These are phyloP conservation scores for Scheffersomyces segobiensis DNA, from an alignment of 1,139 yeast species.

Conservation along the genomic window DNA sequence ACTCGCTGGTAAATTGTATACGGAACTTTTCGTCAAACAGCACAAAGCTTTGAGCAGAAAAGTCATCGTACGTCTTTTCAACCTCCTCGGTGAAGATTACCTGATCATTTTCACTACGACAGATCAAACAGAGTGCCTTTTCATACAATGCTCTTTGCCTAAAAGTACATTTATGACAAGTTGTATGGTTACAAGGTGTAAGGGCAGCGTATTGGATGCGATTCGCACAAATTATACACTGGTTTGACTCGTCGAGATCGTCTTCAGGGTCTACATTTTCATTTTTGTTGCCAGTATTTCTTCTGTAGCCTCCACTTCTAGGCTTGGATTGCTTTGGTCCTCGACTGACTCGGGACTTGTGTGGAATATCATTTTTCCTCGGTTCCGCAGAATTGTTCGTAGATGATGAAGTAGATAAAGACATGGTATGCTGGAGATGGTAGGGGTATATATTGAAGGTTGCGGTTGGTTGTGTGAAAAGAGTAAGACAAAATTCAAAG, in stretches of 20 bases:
- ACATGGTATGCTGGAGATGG: not conserved
- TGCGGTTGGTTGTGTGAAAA: not conserved
- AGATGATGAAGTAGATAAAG: not conserved
- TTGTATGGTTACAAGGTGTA: constrained; percentile 80
- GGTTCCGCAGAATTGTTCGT: not conserved
- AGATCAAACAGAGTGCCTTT: constrained; percentile 75
- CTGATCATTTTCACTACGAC: constrained; percentile 67
- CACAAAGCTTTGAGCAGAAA: constrained; percentile 28
- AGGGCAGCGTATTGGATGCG: constrained; percentile 61
- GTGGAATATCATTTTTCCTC: not conserved
- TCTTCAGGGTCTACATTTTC: constrained; percentile 25
- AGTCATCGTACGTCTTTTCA: constrained; percentile 40
- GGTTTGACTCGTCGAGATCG: constrained; percentile 31
- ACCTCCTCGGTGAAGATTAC: constrained; percentile 60
- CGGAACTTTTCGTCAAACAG: constrained; percentile 45
- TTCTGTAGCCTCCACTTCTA: constrained; percentile 5
- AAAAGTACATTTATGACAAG: constrained; percentile 82
- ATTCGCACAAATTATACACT: constrained; percentile 86
- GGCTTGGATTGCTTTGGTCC: constrained; percentile 11
- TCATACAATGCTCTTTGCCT: constrained; percentile 80
- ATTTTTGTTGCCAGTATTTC: not conserved
- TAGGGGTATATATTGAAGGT: not conserved
- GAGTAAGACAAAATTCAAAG: not conserved
- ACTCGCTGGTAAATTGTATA: constrained; percentile 51
- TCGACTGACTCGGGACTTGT: constrained; percentile 20